These are phyloP conservation scores for Aquanectria penicillioides DNA, from an alignment of 2,329 filamentous ascomycete genomes.

Conservation along the genomic window DNA sequence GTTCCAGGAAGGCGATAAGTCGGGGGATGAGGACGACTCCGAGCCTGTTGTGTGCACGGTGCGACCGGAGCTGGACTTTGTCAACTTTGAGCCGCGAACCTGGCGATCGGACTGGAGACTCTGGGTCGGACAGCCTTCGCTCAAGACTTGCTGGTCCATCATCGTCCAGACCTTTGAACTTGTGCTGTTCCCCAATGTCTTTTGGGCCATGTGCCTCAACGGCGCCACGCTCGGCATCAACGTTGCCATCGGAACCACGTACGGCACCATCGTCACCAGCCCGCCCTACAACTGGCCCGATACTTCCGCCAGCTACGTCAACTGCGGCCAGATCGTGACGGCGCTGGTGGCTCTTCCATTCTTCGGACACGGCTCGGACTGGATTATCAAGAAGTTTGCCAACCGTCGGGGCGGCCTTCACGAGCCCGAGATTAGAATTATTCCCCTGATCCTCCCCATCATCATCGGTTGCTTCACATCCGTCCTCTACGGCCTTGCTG, in stretches of 20 bases:
- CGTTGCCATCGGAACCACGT: conserved; percentile 36
- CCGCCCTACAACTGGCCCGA: conserved; percentile 35
- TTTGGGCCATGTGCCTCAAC: conserved; percentile 34
- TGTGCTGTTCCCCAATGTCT: conserved; percentile 34
- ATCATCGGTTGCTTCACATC: conserved; percentile 27
- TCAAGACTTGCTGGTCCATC: conserved; percentile 3
- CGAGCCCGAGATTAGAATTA: conserved; percentile 31
- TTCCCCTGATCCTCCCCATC: conserved; percentile 33
- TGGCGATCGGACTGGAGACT: conserved; percentile 34
- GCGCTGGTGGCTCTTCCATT: conserved; percentile 30
- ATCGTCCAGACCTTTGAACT: conserved; percentile 31
- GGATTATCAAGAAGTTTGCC: conserved; percentile 34
- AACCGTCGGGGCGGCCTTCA: conserved; percentile 31
- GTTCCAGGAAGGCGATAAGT: neutral
- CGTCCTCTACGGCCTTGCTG: conserved; percentile 21
- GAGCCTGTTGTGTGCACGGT: conserved; percentile 24
- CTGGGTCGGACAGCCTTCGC: conserved; percentile 26
- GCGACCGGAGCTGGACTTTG: conserved; percentile 30
- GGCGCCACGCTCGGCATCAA: conserved; percentile 35
- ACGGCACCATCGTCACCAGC: conserved; percentile 27
- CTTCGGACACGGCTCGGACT: conserved; percentile 33
- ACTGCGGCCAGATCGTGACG: conserved; percentile 34
- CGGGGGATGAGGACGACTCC: neutral
- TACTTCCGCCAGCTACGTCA: conserved; percentile 31
- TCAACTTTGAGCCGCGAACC: conserved; percentile 32